Percentiles rank a stretch among this genome's conserved stretches.
These are phyloP conservation scores for Cyamopsis tetragonoloba DNA, from an alignment of 306 rosid species.

Conservation along the genomic window DNA sequence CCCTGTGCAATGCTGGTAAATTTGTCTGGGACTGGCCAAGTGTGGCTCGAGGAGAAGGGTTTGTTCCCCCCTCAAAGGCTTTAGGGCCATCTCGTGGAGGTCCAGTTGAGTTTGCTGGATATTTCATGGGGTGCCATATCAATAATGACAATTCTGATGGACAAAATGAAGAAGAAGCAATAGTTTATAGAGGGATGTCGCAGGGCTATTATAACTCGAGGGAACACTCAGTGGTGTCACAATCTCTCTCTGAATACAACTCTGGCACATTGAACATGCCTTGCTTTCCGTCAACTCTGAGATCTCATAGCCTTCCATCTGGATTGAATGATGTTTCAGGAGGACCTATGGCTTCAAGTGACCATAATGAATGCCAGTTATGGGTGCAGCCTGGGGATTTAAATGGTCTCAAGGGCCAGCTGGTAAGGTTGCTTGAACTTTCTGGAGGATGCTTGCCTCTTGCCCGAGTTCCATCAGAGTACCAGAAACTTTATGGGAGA, in stretches of 20 bases:
- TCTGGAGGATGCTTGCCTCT: slow-evolving; percentile 79
- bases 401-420: slow-evolving; percentile 78
- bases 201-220: slow-evolving; percentile 61
- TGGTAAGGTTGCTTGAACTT: slow-evolving; percentile 67
- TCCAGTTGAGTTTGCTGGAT: slow-evolving; percentile 53
- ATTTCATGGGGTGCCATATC: slow-evolving; percentile 64
- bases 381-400: slow-evolving; percentile 91
- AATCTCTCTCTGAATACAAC: slow-evolving; percentile 61
- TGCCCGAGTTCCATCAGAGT: slow-evolving; percentile 65
- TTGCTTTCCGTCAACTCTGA: slow-evolving; percentile 37
- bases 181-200: slow-evolving; percentile 71
- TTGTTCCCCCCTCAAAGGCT: slow-evolving; percentile 58
- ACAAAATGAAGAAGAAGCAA: slow-evolving; percentile 81
- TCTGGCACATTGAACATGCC: slow-evolving; percentile 36
- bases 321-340: slow-evolving; percentile 59
- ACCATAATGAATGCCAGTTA: slow-evolving; percentile 49
- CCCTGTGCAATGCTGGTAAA: slow-evolving; percentile 92
- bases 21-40: slow-evolving; percentile 99
- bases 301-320: slow-evolving; percentile 78
- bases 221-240: slow-evolving; percentile 62
- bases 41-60: slow-evolving; percentile 94
- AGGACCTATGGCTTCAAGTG: slow-evolving; percentile 38
- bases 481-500: slow-evolving; percentile 65
- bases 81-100: slow-evolving; percentile 51
- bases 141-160: slow-evolving; percentile 48